phyloP scores from a whole-genome alignment of 2,329 filamentous ascomycete species.

The Paecilomyces sp. region DNA sequence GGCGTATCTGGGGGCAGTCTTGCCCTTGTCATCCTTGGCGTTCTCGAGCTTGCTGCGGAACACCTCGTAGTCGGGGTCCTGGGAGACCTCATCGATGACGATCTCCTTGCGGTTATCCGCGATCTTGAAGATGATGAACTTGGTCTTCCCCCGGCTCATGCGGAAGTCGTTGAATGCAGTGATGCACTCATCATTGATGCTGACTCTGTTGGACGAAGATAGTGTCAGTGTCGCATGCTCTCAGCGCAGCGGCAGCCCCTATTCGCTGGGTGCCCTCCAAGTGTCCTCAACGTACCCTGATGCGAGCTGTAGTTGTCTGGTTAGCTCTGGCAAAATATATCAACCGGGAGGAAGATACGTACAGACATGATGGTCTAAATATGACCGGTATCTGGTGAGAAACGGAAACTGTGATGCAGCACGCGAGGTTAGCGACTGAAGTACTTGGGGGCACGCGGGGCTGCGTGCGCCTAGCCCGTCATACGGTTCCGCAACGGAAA shows the following conservation, averaged over 20 bases:
- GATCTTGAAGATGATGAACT: constrained; percentile 48
- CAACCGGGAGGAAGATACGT: neutral
- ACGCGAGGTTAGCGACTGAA: neutral
- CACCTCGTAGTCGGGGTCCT: constrained; percentile 39
- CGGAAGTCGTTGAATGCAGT: constrained; percentile 41
- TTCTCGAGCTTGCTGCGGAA: constrained; percentile 40
- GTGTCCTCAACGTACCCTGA: constrained; percentile 6
- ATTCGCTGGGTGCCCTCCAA: neutral
- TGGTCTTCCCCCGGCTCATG: constrained; percentile 36
- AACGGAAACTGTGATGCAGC: neutral
- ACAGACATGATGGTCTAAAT: constrained; percentile 3
- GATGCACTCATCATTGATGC: constrained; percentile 41
- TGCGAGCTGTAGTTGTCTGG: constrained; percentile 3
- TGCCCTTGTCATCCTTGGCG: constrained; percentile 36
- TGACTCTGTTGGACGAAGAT: constrained; percentile 28
- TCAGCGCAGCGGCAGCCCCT: neutral
- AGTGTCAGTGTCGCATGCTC: neutral
- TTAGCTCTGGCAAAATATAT: neutral
- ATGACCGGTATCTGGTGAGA: neutral
- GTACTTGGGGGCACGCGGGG: neutral
- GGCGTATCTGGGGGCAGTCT: constrained; percentile 41
- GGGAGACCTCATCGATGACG: constrained; percentile 40
- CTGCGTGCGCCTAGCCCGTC: neutral
- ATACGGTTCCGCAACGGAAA: neutral
- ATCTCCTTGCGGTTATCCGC: constrained; percentile 44